phyloP scores from a whole-genome alignment of 202 grass and related monocot genomes.

The Bolboschoenoplectus hybrid region DNA sequence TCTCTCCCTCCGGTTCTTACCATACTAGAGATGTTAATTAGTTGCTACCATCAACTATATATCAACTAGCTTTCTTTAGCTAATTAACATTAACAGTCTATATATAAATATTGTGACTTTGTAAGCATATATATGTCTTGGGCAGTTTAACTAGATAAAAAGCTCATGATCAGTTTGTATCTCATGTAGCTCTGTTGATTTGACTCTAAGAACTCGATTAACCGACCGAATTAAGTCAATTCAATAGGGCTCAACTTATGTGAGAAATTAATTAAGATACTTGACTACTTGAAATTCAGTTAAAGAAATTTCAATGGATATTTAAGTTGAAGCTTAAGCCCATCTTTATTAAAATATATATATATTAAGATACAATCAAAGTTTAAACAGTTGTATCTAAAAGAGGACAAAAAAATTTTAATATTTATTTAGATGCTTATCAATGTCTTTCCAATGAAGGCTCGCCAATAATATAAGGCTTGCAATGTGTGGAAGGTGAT shows the following conservation, averaged over 20 bases:
- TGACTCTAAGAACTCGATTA: not conserved
- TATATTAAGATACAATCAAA: not conserved
- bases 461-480: not conserved
- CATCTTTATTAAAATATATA: too few relatives aligned
- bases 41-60: not conserved
- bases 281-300: not conserved
- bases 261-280: slow-evolving; percentile 16
- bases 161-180: not conserved
- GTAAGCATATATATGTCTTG: not conserved
- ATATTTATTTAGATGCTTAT: not conserved
- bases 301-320: too few relatives aligned
- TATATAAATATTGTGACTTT: not conserved
- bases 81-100: not conserved
- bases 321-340: too few relatives aligned
- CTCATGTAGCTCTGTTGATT: not conserved
- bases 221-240: not conserved
- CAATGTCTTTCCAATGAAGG: not conserved
- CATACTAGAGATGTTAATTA: slow-evolving; percentile 7
- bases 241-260: not conserved
- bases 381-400: not conserved
- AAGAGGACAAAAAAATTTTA: too few relatives aligned
- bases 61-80: not conserved
- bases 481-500: not conserved
- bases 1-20: slow-evolving; percentile 1
- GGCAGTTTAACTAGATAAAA: not conserved